Conservation (phyloP, 192 early-diverging fungal genomes). For the Backusella psychrophila region DNA sequence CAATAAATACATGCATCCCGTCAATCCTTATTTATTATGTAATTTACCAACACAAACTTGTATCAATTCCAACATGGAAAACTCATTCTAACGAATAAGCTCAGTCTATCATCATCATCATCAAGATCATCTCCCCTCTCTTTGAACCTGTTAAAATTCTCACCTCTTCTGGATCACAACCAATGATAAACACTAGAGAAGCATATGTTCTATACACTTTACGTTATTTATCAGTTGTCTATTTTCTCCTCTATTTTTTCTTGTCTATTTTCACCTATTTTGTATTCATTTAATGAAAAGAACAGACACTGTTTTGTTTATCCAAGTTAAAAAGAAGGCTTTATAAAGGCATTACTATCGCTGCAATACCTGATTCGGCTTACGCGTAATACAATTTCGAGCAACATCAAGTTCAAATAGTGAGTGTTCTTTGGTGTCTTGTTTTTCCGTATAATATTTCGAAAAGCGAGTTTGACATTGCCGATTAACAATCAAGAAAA, state of each 20-base stretch:
- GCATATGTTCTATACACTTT: constrained; percentile 39
- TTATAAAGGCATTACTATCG: background rate
- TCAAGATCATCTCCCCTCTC: background rate
- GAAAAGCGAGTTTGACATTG: constrained; percentile 42
- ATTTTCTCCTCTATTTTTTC: background rate
- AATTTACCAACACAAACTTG: constrained; percentile 36
- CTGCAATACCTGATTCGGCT: constrained; percentile 21
- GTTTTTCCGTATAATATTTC: constrained; percentile 20
- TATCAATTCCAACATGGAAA: constrained; percentile 34
- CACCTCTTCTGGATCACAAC: constrained; percentile 34
- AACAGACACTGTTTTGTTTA: constrained; percentile 18
- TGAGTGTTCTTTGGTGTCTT: constrained; percentile 18
- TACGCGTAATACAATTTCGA: constrained; percentile 26
- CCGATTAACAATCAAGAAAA: constrained; percentile 36
- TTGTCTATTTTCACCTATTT: constrained; percentile 25
- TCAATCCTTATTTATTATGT: background rate
- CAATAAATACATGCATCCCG: too few species aligned
- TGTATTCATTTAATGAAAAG: constrained; percentile 25
- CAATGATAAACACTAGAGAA: constrained; percentile 36
- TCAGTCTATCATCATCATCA: background rate
- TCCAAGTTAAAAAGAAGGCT: background rate
- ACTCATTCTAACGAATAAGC: constrained; percentile 30
- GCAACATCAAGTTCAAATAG: constrained; percentile 27
- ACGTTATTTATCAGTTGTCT: background rate
- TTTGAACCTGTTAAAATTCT: background rate